These are phyloP conservation scores for Jaapia argillacea DNA, from an alignment of 768 basidiomycete species.

Conservation along the genomic window DNA sequence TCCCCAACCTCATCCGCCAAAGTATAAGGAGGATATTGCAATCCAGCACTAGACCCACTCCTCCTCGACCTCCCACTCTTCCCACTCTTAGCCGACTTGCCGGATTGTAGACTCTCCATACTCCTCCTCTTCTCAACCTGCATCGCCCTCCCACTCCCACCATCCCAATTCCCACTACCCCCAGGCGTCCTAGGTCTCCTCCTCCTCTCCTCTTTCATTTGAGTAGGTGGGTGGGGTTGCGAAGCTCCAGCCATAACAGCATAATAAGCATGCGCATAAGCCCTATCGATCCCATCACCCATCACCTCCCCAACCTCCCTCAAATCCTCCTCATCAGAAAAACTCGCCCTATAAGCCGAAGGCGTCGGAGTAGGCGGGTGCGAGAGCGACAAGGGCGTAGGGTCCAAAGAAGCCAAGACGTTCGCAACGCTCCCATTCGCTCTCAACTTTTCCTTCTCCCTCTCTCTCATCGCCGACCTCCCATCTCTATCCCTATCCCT, in stretches of 20 bases:
- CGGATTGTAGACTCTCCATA: slow-evolving; percentile 29
- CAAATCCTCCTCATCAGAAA: no score
- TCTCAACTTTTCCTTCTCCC: not conserved
- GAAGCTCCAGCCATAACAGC: no score
- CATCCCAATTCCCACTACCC: no score
- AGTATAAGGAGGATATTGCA: not conserved
- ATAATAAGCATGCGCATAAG: no score
- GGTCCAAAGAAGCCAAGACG: not conserved
- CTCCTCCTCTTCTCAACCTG: slow-evolving; percentile 10
- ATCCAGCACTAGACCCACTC: not conserved
- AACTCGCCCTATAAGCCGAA: no score
- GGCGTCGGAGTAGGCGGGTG: not conserved
- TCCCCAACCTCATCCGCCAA: not conserved
- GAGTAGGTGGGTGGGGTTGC: no score
- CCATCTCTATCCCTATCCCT: no score
- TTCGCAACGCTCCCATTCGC: not conserved
- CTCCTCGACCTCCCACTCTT: slow-evolving; percentile 13
- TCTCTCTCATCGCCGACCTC: not conserved
- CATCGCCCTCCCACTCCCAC: slow-evolving; percentile 4
- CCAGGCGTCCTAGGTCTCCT: no score
- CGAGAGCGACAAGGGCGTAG: not conserved
- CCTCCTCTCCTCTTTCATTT: no score
- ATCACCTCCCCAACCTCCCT: no score
- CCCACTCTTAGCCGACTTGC: slow-evolving; percentile 20
- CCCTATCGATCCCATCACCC: no score